phyloP scores from a whole-genome alignment of 352 stramenopile species.

The Globisporangium echinulatum region DNA sequence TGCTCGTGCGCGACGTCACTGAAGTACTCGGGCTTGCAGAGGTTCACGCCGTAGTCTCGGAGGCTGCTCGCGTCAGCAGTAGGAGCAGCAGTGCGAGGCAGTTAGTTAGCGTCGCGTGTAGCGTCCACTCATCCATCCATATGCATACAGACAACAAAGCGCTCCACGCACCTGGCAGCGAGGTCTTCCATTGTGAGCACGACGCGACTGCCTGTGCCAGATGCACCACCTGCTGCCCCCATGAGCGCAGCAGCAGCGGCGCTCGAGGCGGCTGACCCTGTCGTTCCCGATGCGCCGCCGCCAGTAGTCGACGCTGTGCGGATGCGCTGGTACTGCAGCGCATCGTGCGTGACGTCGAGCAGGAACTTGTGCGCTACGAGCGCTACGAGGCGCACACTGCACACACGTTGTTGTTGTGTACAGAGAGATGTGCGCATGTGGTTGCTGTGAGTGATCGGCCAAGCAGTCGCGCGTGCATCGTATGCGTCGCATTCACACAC shows the following conservation, averaged over 20 bases:
- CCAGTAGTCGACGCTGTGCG: constrained; percentile 31
- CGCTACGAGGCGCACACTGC: constrained; percentile 56
- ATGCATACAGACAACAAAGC: neutral
- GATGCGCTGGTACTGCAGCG: constrained; percentile 76
- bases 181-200: constrained; percentile 79
- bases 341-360: constrained; percentile 69
- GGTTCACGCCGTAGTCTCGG: constrained; percentile 75
- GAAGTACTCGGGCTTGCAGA: constrained; percentile 78
- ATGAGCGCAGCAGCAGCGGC: constrained; percentile 6
- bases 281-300: neutral
- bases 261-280: constrained; percentile 3
- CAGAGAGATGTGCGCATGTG: neutral
- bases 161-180: constrained; percentile 26
- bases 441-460: neutral
- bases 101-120: no score
- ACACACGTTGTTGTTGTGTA: no score
- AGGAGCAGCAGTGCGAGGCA: no score
- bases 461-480: neutral
- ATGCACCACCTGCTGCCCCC: constrained; percentile 10
- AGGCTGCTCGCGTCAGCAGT: constrained; percentile 22
- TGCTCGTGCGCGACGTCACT: constrained; percentile 46
- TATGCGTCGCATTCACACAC: no score
- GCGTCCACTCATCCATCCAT: no score
- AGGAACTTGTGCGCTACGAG: constrained; percentile 78
- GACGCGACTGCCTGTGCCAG: constrained; percentile 14